These are phyloP conservation scores for Striga asiatica DNA, from an alignment of 257 asterid species.

Conservation along the genomic window DNA sequence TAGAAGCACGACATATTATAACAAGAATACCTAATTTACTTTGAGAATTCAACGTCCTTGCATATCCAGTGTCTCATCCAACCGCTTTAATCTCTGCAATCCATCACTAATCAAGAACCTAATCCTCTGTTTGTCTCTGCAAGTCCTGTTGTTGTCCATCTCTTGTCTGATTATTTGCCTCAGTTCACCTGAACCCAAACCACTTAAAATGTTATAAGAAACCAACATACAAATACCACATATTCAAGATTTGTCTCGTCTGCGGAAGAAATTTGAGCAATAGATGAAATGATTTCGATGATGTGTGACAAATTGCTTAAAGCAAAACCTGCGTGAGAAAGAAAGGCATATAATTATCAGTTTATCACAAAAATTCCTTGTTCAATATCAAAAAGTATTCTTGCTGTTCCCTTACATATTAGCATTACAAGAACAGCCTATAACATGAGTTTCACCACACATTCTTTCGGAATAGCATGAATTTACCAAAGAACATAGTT, in stretches of 20 bases:
- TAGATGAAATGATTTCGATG: not conserved
- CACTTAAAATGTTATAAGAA: not conserved
- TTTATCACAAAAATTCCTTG: too few relatives aligned
- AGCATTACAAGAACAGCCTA: too few relatives aligned
- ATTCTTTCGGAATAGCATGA: not conserved
- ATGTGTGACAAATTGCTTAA: not conserved
- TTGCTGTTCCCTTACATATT: too few relatives aligned
- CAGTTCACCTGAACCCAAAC: conserved; percentile 54
- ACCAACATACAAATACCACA: not conserved
- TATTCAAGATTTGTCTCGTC: not conserved
- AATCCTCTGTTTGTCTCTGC: conserved; percentile 73
- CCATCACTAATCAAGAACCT: conserved; percentile 79
- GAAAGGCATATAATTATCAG: too few relatives aligned
- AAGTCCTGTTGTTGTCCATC: conserved; percentile 58
- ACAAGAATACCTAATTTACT: not conserved
- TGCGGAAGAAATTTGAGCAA: not conserved
- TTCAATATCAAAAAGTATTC: too few relatives aligned
- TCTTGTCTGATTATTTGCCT: conserved; percentile 64
- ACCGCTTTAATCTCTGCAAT: conserved; percentile 59
- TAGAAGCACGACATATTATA: conserved; percentile 4
- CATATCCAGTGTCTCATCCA: conserved; percentile 90
- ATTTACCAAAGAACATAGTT: conserved; percentile 1
- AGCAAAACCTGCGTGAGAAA: not conserved
- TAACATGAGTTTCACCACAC: not conserved
- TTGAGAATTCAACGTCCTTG: conserved; percentile 46